Percentiles rank a stretch among this genome's conserved stretches.
Conservation (phyloP, 805 yeast genomes). For the Priceomyces carsonii region DNA sequence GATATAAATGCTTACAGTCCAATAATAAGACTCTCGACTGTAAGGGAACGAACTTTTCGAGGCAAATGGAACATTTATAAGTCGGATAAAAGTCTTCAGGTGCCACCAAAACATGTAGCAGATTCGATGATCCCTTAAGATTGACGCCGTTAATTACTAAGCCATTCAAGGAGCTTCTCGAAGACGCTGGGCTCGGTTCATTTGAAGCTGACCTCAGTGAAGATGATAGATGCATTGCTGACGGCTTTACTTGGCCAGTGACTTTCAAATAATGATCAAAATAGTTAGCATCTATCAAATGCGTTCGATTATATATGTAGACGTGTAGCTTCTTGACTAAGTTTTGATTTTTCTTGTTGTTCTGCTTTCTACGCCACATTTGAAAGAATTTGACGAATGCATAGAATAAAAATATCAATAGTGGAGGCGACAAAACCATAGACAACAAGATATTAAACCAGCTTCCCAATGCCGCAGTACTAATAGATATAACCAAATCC, state of each 20-base stretch:
- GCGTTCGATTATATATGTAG: slow-evolving; percentile 37
- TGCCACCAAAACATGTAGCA: slow-evolving; percentile 23
- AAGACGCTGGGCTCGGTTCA: slow-evolving; percentile 13
- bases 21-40: slow-evolving; percentile 50
- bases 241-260: slow-evolving; percentile 26
- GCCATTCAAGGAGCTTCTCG: slow-evolving; percentile 32
- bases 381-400: slow-evolving; percentile 30
- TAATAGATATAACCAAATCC: slow-evolving; percentile 16
- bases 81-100: slow-evolving; percentile 41
- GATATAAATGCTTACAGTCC: slow-evolving; percentile 64
- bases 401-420: slow-evolving; percentile 36
- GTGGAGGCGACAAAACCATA: slow-evolving; percentile 44
- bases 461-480: slow-evolving; percentile 37
- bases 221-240: slow-evolving; percentile 10
- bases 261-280: slow-evolving; percentile 30
- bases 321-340: slow-evolving; percentile 38
- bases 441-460: slow-evolving; percentile 42
- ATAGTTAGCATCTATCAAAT: slow-evolving; percentile 26
- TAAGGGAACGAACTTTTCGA: slow-evolving; percentile 52
- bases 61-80: slow-evolving; percentile 60
- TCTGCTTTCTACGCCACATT: slow-evolving; percentile 23
- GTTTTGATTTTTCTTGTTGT: slow-evolving; percentile 27
- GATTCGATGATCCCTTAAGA: slow-evolving; percentile 18
- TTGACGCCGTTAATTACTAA: slow-evolving; percentile 44
- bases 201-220: slow-evolving; percentile 3